phyloP scores from a whole-genome alignment of 2,329 filamentous ascomycete genomes.

The Iodosphaeria phyllophila region DNA sequence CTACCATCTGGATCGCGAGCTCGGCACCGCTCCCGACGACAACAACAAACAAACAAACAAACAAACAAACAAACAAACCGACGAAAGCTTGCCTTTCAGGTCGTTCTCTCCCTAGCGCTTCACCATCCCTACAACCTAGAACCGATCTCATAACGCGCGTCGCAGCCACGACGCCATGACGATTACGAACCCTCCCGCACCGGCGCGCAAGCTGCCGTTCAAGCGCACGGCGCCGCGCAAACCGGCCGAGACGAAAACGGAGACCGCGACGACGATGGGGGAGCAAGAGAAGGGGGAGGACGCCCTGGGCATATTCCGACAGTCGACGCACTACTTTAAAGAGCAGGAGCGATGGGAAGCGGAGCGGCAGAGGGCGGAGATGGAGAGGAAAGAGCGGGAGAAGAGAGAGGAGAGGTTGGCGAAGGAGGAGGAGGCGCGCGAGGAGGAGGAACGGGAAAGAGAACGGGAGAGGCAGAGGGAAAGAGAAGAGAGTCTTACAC shows the following conservation, averaged over 20 bases:
- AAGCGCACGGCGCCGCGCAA: slow-evolving; percentile 26
- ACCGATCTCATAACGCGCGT: too few relatives aligned
- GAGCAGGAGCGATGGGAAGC: slow-evolving; percentile 15
- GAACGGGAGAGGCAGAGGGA: neutral
- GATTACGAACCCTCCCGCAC: too few relatives aligned
- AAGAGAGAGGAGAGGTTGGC: slow-evolving; percentile 9
- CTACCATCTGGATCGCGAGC: too few relatives aligned
- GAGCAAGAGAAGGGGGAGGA: slow-evolving; percentile 15
- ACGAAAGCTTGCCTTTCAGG: too few relatives aligned
- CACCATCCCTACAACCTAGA: too few relatives aligned
- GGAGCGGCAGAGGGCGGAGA: slow-evolving; percentile 6
- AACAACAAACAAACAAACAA: too few relatives aligned
- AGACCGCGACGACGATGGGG: neutral
- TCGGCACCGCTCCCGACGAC: too few relatives aligned
- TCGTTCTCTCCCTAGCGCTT: too few relatives aligned
- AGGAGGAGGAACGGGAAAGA: slow-evolving; percentile 2
- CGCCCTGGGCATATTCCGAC: slow-evolving; percentile 28
- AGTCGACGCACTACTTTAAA: slow-evolving; percentile 30
- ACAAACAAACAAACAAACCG: too few relatives aligned
- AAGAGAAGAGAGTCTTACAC: too few relatives aligned
- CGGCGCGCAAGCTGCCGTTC: slow-evolving; percentile 25
- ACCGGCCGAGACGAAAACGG: slow-evolving; percentile 8
- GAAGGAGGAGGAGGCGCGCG: slow-evolving; percentile 6
- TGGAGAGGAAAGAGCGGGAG: slow-evolving; percentile 3
- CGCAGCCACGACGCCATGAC: too few relatives aligned